Base-by-base conservation (phyloP, 2,329 filamentous ascomycete species). In the Daldinia eschscholtzii region DNA sequence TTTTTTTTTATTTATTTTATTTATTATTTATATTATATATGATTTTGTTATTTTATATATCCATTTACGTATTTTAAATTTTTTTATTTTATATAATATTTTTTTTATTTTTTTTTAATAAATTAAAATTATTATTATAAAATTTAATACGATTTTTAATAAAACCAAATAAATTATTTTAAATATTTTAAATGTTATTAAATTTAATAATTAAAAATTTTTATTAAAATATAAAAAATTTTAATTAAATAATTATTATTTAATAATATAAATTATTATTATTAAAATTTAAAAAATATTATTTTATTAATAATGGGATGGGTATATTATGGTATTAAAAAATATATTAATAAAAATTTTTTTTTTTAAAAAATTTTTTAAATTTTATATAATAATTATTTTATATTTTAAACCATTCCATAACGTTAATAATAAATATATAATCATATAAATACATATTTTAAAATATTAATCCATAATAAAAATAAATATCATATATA, bases 101-200 rank as follows among this genome's bases (percentile, higher is more conserved):
- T 23, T 46, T 46, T 46, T 46, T 46, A 46, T 20, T 20, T 15
- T 46, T 46, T 20, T 23, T 20, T 46, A 46, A 46, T 23, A 46
- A 7, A 20, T 5, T 46, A 20, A 46, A 46, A 46, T 46, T 46
- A 46, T 23, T 46, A 46, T 46, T 46, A 46, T 20, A 20, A 20
- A 46, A 46, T 23, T 20, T 10, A 20, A 46, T 20, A 20, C 4
- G 2, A 7, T 18, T 18, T 9, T 20, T 20, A 46, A 46, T 18
- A 20, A 5, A 20, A 20, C 3, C 1, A 39, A 39, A 12, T 12
- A 39, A 39, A 39, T 39, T 39, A 12, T 39, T 13, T 13, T 39
- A 39, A 39, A 39, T 39, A 39, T 39, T 39, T 39, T 39, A 46
- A 20, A 20, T 20, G n/a, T n/a, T n/a, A n/a, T n/a, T n/a, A n/a